Evolutionary conservation across 108 stramenopile species (phyloP), one percentile per base, ranked within the genome.

Genomic region (Nitzschia sp.): DNA sequence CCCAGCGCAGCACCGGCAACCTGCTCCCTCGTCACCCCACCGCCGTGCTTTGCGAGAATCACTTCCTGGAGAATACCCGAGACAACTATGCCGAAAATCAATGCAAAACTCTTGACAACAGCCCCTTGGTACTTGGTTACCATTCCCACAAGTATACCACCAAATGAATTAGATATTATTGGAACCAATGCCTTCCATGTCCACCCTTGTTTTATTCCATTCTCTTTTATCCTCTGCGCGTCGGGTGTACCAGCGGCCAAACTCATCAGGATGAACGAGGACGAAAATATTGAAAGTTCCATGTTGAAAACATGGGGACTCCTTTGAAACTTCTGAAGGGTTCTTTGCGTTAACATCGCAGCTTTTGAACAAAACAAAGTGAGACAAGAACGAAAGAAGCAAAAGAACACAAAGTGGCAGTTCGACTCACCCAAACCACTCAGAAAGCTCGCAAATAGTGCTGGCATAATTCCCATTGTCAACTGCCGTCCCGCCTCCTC

Each of bases 41-140:
- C 69, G 5, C 54, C 54, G 4, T 36, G 8, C 19, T 49, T 32
- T 29, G 58, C 27, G 11, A 66, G 21, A 5, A 79, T 5, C 13
- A 63, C 3, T 24, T 85, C 80, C 59, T 88, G 84, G 38, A 89
- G 63, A 18, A 88, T 36, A 23, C 77, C 88, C 23, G 84, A 88
- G 35, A 92, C 49, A 3, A 88, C 51, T 65, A 92, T 78, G n/a
- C 88, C 88, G 56, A 87, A 82, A 35, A 94, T 88, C 32, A 88
- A 55, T 15, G 85, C 84, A 54, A 94, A 94, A 17, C 93, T 86
- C 62, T 94, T 94, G 6, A 76, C 46, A 1, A 94, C 90, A 34
- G 84, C 81, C 15, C 94, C 94, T 0, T 87, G 85, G 68, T 91
- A 71, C 67, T 95, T 95, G n/a, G 91, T 92, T 15, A 97, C 96